Evolutionary conservation across 1,284 basidiomycete genomes (phyloP).

Genomic region (Fomitiporia mediterranea): DNA sequence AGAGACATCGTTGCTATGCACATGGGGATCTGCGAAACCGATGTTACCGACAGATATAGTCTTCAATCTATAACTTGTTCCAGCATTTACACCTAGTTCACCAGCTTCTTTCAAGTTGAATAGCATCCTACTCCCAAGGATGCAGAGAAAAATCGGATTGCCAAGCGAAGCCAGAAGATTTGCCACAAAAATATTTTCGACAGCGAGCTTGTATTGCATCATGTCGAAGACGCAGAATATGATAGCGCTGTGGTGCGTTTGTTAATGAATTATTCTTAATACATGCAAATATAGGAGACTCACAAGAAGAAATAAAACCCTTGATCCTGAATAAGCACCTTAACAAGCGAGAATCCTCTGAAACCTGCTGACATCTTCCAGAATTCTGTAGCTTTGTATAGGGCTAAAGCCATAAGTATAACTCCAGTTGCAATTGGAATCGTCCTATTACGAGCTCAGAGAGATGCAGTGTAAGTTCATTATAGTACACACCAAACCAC

Average conservation of each 20-base stretch:
- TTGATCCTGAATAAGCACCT: conserved; percentile 8
- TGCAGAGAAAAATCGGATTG: conserved; percentile 1
- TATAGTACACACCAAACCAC: neutral
- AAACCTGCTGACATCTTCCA: neutral
- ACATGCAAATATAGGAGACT: neutral
- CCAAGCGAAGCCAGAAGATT: neutral
- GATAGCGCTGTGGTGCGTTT: conserved; percentile 10
- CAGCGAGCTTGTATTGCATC: neutral
- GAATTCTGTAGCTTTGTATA: conserved; percentile 1
- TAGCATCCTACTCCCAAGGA: conserved; percentile 1
- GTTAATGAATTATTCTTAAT: no score
- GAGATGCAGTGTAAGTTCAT: neutral
- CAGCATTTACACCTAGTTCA: neutral
- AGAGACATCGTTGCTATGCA: neutral
- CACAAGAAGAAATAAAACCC: neutral
- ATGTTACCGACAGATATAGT: neutral
- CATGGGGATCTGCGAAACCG: neutral
- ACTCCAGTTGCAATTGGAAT: neutral
- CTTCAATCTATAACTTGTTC: neutral
- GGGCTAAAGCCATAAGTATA: neutral
- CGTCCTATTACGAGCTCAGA: neutral
- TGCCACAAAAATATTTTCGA: neutral
- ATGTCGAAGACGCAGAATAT: neutral
- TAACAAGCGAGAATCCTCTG: neutral
- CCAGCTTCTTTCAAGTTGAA: conserved; percentile 1